A percentile compares a stretch with the other conserved stretches of the same genome.
These are phyloP conservation scores for Alternaria longipes DNA, from an alignment of 2,329 filamentous ascomycete species.

Conservation along the genomic window DNA sequence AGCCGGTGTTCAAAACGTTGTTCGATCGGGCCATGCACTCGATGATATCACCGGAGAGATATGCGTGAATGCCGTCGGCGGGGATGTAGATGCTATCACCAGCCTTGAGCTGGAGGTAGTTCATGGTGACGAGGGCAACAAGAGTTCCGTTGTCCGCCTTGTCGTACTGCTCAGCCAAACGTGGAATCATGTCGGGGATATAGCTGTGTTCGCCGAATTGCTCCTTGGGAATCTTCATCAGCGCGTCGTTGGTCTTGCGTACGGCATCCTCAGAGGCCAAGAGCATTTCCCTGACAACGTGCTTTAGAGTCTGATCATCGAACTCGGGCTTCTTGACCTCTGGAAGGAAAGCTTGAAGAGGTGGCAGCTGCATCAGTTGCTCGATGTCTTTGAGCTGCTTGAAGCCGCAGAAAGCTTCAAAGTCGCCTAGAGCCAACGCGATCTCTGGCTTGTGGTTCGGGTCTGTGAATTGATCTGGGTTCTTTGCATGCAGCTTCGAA, in stretches of 20 bases:
- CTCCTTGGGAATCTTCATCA: conserved; percentile 60
- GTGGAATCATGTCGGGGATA: conserved; percentile 70
- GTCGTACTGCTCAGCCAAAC: conserved; percentile 71
- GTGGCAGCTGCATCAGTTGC: conserved; percentile 64
- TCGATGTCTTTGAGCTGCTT: conserved; percentile 71
- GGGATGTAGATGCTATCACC: conserved; percentile 76
- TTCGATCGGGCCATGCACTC: conserved; percentile 81
- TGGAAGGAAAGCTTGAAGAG: conserved; percentile 65
- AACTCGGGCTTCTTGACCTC: conserved; percentile 55
- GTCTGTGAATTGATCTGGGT: conserved; percentile 74
- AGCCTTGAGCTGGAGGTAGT: conserved; percentile 71
- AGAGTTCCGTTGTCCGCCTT: conserved; percentile 71
- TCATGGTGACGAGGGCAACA: conserved; percentile 77
- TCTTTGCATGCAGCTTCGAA: conserved; percentile 67
- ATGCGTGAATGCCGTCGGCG: conserved; percentile 78
- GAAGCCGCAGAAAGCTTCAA: conserved; percentile 80
- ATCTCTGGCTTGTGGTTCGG: conserved; percentile 84
- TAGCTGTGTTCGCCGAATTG: conserved; percentile 64
- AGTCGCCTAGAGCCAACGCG: conserved; percentile 73
- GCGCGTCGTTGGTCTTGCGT: conserved; percentile 61
- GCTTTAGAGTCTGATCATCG: conserved; percentile 66
- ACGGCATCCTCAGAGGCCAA: conserved; percentile 63
- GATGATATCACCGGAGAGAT: conserved; percentile 76
- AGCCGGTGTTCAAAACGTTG: conserved; percentile 78
- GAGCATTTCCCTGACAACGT: conserved; percentile 65